phyloP scores from a whole-genome alignment of 2,329 filamentous ascomycete genomes.

The Aureobasidium sp. region DNA sequence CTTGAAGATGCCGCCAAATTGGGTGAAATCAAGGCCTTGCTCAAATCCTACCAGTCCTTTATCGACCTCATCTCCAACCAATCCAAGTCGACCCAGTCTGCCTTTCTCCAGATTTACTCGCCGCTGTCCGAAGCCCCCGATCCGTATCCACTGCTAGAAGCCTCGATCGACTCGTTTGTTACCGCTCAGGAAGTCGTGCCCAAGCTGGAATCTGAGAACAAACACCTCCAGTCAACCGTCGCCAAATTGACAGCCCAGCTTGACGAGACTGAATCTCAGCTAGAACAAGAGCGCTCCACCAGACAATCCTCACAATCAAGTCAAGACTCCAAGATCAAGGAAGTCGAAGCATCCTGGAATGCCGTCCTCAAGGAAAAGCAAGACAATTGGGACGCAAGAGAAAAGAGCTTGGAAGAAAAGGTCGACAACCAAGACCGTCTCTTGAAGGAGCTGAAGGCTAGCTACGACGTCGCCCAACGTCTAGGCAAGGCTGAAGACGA shows the following conservation, averaged over 20 bases:
- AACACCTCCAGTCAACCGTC: conserved; percentile 75
- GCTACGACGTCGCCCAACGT: conserved; percentile 90
- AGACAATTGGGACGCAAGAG: conserved; percentile 93
- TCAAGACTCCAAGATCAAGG: conserved; percentile 74
- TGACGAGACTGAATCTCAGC: conserved; percentile 70
- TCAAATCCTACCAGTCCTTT: conserved; percentile 91
- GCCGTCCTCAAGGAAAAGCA: conserved; percentile 88
- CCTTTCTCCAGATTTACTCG: conserved; percentile 88
- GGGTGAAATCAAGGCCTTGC: conserved; percentile 75
- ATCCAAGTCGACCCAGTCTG: conserved; percentile 86
- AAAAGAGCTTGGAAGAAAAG: conserved; percentile 86
- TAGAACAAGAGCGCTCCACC: conserved; percentile 69
- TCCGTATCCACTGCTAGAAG: conserved; percentile 91
- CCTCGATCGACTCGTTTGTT: conserved; percentile 89
- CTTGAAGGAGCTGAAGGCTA: conserved; percentile 91
- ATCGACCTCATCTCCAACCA: conserved; percentile 95
- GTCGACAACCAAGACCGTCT: conserved; percentile 88
- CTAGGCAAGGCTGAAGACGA: conserved; percentile 64
- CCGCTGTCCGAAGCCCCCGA: conserved; percentile 92
- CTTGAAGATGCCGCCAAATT: conserved; percentile 84
- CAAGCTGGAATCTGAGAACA: conserved; percentile 80
- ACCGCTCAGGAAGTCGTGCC: conserved; percentile 88
- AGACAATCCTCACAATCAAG: conserved; percentile 70
- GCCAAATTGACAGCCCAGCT: conserved; percentile 69
- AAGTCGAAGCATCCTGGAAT: conserved; percentile 83